Percentiles rank a stretch among this genome's conserved stretches.
phyloP scores from a whole-genome alignment of 371 early-diverging fungal species.

The Basidiobolus meristosporus region DNA sequence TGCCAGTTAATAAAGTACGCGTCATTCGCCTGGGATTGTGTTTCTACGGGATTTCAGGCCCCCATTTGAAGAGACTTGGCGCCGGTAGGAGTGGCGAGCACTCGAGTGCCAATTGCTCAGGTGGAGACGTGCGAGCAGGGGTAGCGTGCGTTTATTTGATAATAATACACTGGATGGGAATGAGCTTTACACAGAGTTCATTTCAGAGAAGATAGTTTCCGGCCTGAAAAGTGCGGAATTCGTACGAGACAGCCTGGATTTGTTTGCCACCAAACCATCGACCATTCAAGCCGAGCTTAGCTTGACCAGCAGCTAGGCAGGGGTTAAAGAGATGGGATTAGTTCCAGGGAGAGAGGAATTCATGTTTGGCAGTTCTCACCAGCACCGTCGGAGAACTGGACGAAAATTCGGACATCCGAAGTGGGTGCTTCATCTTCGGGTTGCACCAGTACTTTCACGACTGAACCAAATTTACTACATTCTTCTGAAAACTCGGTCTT shows the following conservation, averaged over 20 bases:
- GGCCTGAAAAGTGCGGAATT: conserved; percentile 14
- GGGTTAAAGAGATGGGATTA: neutral
- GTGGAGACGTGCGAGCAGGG: too few relatives aligned
- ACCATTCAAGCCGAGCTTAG: conserved; percentile 30
- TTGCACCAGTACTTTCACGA: conserved; percentile 27
- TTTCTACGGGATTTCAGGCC: too few relatives aligned
- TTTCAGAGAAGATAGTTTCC: conserved; percentile 8
- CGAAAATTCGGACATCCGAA: conserved; percentile 28
- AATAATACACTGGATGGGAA: too few relatives aligned
- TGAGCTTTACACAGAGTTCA: too few relatives aligned
- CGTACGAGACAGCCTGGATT: conserved; percentile 26
- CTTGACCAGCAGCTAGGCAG: conserved; percentile 19
- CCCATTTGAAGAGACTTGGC: too few relatives aligned
- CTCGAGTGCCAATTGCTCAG: too few relatives aligned
- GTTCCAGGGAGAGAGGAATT: neutral
- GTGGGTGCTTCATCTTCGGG: conserved; percentile 7
- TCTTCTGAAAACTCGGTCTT: conserved; percentile 46
- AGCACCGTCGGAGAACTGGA: conserved; percentile 23
- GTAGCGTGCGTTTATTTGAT: too few relatives aligned
- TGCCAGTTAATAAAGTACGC: too few relatives aligned
- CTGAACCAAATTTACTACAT: conserved; percentile 40
- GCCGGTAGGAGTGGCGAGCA: too few relatives aligned
- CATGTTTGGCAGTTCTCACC: conserved; percentile 7
- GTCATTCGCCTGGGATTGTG: too few relatives aligned
- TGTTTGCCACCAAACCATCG: conserved; percentile 55